phyloP scores from a whole-genome alignment of 495 filamentous ascomycete species.

The Daldinia decipiens region DNA sequence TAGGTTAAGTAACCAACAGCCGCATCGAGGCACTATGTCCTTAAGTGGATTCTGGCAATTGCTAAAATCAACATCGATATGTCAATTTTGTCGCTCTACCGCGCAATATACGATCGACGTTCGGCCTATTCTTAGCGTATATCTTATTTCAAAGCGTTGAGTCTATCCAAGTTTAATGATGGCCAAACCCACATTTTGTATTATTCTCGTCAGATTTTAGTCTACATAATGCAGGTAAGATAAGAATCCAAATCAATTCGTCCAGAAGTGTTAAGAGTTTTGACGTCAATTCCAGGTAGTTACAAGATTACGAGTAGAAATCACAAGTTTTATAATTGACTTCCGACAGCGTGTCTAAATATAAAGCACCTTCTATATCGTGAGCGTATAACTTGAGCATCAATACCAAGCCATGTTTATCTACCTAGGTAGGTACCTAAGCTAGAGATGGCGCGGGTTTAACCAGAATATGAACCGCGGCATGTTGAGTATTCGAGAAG shows the following conservation, averaged over 20 bases:
- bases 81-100: background rate
- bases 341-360: too few species aligned
- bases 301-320: too few species aligned
- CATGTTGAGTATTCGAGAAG: too few species aligned
- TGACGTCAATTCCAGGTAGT: too few species aligned
- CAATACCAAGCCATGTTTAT: too few species aligned
- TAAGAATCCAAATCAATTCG: background rate
- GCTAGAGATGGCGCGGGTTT: too few species aligned
- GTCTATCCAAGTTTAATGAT: background rate
- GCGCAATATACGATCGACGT: background rate
- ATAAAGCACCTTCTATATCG: too few species aligned
- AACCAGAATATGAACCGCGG: too few species aligned
- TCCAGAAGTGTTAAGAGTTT: too few species aligned
- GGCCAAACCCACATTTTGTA: background rate
- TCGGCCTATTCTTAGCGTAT: background rate
- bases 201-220: slow-evolving; percentile 6
- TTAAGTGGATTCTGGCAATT: slow-evolving; percentile 20
- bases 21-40: slow-evolving; percentile 14
- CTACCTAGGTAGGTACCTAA: too few species aligned
- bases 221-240: background rate
- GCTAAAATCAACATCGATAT: slow-evolving; percentile 17
- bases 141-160: background rate
- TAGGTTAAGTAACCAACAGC: slow-evolving; percentile 1
- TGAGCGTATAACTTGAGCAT: too few species aligned
- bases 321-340: too few species aligned